Evolutionary conservation across 2,329 filamentous ascomycete species (phyloP).

Genomic region (Clarireedia paspali): DNA sequence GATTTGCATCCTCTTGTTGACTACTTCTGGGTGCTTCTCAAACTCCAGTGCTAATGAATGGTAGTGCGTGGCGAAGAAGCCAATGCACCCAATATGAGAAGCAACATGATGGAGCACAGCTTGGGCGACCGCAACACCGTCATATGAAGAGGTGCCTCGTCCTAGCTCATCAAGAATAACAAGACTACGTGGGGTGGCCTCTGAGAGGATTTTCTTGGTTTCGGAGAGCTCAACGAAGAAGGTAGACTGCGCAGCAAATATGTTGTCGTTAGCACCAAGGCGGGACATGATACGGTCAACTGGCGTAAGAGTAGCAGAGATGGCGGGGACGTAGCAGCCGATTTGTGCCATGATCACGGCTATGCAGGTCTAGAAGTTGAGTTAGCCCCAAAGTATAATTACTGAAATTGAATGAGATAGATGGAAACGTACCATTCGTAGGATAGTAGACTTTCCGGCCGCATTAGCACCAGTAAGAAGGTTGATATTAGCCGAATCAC

Average conservation of each 20-base stretch:
- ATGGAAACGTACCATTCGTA: slow-evolving; percentile 68
- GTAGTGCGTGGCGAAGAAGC: slow-evolving; percentile 98
- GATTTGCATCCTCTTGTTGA: slow-evolving; percentile 85
- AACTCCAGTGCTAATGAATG: slow-evolving; percentile 92
- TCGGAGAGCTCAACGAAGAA: slow-evolving; percentile 98
- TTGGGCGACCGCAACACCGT: slow-evolving; percentile 93
- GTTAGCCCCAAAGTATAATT: slow-evolving; percentile 12
- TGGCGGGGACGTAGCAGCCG: slow-evolving; percentile 83
- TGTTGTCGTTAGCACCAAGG: slow-evolving; percentile 95
- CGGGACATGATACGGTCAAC: slow-evolving; percentile 98
- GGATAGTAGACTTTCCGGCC: slow-evolving; percentile 91
- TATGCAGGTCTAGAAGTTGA: slow-evolving; percentile 62
- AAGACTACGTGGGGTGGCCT: slow-evolving; percentile 86
- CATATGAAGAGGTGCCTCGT: slow-evolving; percentile 89
- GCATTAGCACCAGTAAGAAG: slow-evolving; percentile 94
- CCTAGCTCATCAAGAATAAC: slow-evolving; percentile 97
- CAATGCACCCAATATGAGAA: slow-evolving; percentile 84
- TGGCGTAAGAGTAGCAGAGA: slow-evolving; percentile 75
- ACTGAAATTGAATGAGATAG: background rate
- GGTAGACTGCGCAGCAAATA: slow-evolving; percentile 93
- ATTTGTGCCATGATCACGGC: slow-evolving; percentile 98
- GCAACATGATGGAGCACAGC: slow-evolving; percentile 95
- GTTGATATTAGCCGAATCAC: slow-evolving; percentile 73
- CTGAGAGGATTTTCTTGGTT: slow-evolving; percentile 94
- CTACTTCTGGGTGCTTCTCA: slow-evolving; percentile 78